Evolutionary conservation across 495 filamentous ascomycete genomes (phyloP), one percentile per base, ranked within the genome.

Genomic region (Penicillium verhagenii): DNA sequence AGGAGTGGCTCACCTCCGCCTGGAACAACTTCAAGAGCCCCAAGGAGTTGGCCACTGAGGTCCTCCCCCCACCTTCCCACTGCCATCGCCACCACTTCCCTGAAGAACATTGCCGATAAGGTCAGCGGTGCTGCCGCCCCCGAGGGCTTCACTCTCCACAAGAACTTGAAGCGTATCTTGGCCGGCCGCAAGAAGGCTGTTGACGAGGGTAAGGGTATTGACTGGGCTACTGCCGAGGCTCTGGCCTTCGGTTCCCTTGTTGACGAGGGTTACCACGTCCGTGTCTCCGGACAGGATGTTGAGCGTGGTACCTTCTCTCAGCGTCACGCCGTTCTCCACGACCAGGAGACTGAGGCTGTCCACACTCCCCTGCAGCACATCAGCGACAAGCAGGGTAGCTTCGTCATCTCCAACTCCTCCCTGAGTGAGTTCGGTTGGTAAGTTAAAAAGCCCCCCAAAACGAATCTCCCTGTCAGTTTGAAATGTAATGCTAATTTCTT

Each of bases 21-120:
- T 98, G 94, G 94, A 96, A 98, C 75, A 92, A 87, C 53, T 98
- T 98, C 84, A 97, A 97, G 80, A 94, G 91, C 26, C 94, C 94
- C 64, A 98, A 97, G 77, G 94, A 98, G 75, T 76, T 98, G 49
- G 93, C 93, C 37, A 92, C 87, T 16, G 94, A 98, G 78, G 86
- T 97, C 49, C 79, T 98, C 48, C 92, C n/a, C 95, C 47, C 94
- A 98, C 77, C 83, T 90, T 53, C 86, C 91, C 4, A 98, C 94
- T 11, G 89, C 87, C 20, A 85, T 97, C 28, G 82, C 85, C 16
- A 58, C 65, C 49, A 80, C 86, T 54, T 84, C 79, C 11, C 75
- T 97, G 45, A 82, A 87, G 66, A 84, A 90, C 72, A 90, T 97
- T 65, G 91, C 85, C 43, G 78, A 85, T 61, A 82, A 82, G 59